These are phyloP conservation scores for Pichia norvegensis DNA, from an alignment of 1,139 yeast genomes.

Conservation along the genomic window DNA sequence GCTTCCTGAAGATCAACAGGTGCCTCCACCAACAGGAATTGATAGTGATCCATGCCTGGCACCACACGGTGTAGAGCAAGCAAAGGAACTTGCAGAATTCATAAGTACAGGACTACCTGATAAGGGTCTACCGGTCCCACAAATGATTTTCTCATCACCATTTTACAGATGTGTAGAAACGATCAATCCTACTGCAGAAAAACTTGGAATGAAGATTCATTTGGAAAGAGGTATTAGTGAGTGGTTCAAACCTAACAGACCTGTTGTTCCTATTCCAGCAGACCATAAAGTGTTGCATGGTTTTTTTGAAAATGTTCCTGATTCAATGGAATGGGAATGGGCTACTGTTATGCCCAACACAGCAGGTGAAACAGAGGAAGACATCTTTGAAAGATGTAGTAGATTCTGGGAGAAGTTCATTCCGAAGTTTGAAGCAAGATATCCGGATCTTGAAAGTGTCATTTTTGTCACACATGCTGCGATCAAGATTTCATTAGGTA, in stretches of 20 bases:
- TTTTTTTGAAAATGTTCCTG: constrained; percentile 38
- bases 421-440: constrained; percentile 37
- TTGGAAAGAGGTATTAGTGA: constrained; percentile 55
- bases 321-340: constrained; percentile 37
- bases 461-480: constrained; percentile 54
- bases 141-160: constrained; percentile 47
- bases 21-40: constrained; percentile 53
- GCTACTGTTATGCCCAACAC: constrained; percentile 41
- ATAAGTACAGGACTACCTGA: constrained; percentile 30
- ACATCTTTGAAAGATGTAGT: constrained; percentile 38
- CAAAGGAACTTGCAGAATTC: constrained; percentile 41
- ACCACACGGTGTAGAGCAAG: constrained; percentile 56
- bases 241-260: constrained; percentile 46
- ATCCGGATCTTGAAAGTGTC: constrained; percentile 39
- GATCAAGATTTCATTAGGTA: constrained; percentile 51
- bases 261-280: constrained; percentile 45
- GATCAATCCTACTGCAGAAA: constrained; percentile 41
- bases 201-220: constrained; percentile 35
- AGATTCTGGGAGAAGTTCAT: constrained; percentile 41
- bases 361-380: constrained; percentile 43
- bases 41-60: constrained; percentile 57
- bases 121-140: constrained; percentile 31
- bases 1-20: constrained; percentile 35
- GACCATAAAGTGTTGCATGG: constrained; percentile 32
- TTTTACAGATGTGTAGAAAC: constrained; percentile 56